These are phyloP conservation scores for Aaosphaeria pasadenensis DNA, from an alignment of 2,329 filamentous ascomycete species.

Conservation along the genomic window DNA sequence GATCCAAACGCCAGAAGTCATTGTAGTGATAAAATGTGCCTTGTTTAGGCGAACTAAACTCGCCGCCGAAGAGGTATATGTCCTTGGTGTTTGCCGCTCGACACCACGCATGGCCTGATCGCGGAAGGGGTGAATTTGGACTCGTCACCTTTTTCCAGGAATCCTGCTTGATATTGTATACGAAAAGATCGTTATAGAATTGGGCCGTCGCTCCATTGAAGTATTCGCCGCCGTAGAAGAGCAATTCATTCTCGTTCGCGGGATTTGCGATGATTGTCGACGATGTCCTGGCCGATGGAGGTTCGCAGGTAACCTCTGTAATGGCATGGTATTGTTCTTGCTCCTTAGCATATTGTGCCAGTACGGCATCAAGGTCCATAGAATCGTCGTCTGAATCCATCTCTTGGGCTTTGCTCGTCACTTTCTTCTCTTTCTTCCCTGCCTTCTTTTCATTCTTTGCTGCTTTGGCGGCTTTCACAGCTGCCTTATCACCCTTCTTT, in stretches of 20 bases:
- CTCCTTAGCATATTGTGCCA: conserved; percentile 85
- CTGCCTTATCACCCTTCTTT: conserved; percentile 48
- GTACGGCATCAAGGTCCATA: conserved; percentile 86
- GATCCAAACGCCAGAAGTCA: conserved; percentile 94
- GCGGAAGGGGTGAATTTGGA: conserved; percentile 85
- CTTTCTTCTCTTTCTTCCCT: conserved; percentile 71
- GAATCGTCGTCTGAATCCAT: conserved; percentile 89
- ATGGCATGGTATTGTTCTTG: conserved; percentile 94
- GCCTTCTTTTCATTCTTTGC: conserved; percentile 87
- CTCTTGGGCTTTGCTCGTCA: conserved; percentile 66
- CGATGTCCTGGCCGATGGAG: conserved; percentile 76
- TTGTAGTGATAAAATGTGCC: conserved; percentile 99
- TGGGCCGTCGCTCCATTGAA: conserved; percentile 85
- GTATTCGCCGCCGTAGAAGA: conserved; percentile 93
- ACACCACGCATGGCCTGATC: conserved; percentile 93
- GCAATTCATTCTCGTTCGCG: conserved; percentile 79
- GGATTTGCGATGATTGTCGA: conserved; percentile 82
- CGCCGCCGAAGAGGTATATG: conserved; percentile 91
- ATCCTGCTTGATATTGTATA: conserved; percentile 76
- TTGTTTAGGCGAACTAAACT: conserved; percentile 95
- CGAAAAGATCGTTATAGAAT: conserved; percentile 65
- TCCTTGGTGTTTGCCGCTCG: conserved; percentile 80
- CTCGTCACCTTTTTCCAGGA: conserved; percentile 89
- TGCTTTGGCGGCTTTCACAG: conserved; percentile 52
- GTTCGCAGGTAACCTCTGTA: conserved; percentile 71